Evolutionary conservation across 2,329 filamentous ascomycete species (phyloP), one percentile per base, ranked within the genome.

Genomic region (Xylariaceae sp.): DNA sequence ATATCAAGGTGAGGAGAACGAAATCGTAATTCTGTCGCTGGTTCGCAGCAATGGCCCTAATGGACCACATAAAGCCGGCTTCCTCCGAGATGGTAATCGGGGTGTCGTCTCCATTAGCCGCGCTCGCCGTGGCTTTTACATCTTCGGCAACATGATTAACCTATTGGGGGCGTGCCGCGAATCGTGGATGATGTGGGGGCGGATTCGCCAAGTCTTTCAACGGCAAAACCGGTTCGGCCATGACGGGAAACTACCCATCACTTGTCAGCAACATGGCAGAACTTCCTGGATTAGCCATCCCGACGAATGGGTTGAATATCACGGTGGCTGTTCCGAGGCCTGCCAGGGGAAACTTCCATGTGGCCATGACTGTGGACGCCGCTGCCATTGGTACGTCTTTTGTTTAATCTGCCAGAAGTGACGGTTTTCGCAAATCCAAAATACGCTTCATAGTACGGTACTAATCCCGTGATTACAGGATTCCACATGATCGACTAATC

Each of bases 1-100:
- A 0, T 96, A 92, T 64, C 91, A 96, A 68, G 91, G 91, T 12
- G 90, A 96, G 63, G 90, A 96, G 67, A 96, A 95, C 57, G 87
- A 92, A 21, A 76, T 96, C 8, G 77, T 96, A 9, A 67, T 96
- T 1, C 73, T 96, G 0, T 95, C 91, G 0, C 74, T 95, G 0
- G 90, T 94, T 2, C 81, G 92, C 41, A 91, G 86, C 59, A 87
- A 86, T 34, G 63, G 72, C 1, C 65, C 72, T 4, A 73, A 74
- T 0, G 61, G 59, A 1, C 62, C 58, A 2, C 61, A 63, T 37
- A 63, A 63, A 1, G 85, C 91, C 29, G 92, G 92, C 0, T 96
- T 96, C 61, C 74, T 95, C 1, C 76, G 79, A 1, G 83, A 87
- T 53, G 68, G 72, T 57, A 83, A 84, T 56, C 76, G 82, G 16